Evolutionary conservation across 768 basidiomycete species (phyloP).

Genomic region (Xanthoconium stramineum): DNA sequence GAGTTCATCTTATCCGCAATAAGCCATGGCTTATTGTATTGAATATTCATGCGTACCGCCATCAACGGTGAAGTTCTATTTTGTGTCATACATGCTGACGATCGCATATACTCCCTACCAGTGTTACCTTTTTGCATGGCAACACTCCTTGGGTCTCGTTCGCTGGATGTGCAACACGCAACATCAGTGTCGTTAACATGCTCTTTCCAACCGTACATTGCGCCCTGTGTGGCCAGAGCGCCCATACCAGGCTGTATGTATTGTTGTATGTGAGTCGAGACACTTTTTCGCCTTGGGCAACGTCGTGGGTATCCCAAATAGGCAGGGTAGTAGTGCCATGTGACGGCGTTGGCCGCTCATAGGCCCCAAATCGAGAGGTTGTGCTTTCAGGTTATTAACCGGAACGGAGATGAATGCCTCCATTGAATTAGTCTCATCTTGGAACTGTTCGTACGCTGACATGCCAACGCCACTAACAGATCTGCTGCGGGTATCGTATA

Average conservation of each 20-base stretch:
- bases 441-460: neutral
- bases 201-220: too few species aligned
- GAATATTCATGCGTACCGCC: too few species aligned
- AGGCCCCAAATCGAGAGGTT: neutral
- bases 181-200: too few species aligned
- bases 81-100: too few species aligned
- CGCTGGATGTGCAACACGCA: neutral
- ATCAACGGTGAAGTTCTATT: too few species aligned
- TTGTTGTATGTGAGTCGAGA: too few species aligned
- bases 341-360: conserved; percentile 5
- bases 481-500: neutral
- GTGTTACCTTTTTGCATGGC: neutral
- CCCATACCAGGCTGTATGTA: neutral
- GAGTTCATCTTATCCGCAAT: neutral
- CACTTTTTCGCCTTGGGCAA: neutral
- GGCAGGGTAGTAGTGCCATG: neutral
- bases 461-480: neutral
- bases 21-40: neutral
- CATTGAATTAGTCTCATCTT: neutral
- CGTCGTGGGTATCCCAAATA: neutral
- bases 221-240: too few species aligned
- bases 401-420: neutral
- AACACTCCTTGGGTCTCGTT: neutral
- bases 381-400: neutral
- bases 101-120: too few species aligned